phyloP scores from a whole-genome alignment of 768 basidiomycete genomes.

The Saitozyma podzolica region DNA sequence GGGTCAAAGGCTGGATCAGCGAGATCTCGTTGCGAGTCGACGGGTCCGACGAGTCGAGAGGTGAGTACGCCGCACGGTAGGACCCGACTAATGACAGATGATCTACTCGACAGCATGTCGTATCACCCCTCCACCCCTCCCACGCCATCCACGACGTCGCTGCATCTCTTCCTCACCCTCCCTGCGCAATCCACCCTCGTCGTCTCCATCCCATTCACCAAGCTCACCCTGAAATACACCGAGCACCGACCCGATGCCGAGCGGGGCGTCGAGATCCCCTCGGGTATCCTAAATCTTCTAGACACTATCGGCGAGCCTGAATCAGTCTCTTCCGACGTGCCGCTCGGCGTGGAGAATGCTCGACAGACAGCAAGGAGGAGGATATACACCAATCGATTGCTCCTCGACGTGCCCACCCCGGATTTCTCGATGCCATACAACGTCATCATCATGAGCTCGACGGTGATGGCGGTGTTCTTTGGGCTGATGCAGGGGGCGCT shows the following conservation, averaged over 20 bases:
- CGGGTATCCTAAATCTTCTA: conserved; percentile 61
- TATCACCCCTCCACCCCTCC: conserved; percentile 71
- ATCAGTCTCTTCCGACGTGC: not conserved
- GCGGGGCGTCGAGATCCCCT: conserved; percentile 89
- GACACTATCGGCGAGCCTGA: conserved; percentile 47
- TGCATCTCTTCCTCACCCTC: conserved; percentile 70
- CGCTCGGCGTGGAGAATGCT: conserved; percentile 1
- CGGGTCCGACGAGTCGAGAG: conserved; percentile 47
- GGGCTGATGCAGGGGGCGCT: conserved; percentile 86
- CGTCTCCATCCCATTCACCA: conserved; percentile 72
- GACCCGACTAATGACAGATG: conserved; percentile 56
- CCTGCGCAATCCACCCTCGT: conserved; percentile 67
- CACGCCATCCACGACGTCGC: conserved; percentile 66
- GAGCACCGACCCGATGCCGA: conserved; percentile 96
- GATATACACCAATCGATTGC: conserved; percentile 76
- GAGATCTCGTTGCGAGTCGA: conserved; percentile 64
- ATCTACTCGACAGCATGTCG: conserved; percentile 64
- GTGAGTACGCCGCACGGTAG: conserved; percentile 1
- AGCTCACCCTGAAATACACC: conserved; percentile 85
- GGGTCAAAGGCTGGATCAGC: conserved; percentile 82
- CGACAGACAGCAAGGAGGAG: conserved; percentile 39
- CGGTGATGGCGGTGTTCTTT: conserved; percentile 86
- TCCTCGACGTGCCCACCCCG: conserved; percentile 93
- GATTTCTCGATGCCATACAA: conserved; percentile 99
- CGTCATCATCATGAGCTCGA: conserved; percentile 90